phyloP scores from a whole-genome alignment of 108 stramenopile species.

The Fragilaria radians region DNA sequence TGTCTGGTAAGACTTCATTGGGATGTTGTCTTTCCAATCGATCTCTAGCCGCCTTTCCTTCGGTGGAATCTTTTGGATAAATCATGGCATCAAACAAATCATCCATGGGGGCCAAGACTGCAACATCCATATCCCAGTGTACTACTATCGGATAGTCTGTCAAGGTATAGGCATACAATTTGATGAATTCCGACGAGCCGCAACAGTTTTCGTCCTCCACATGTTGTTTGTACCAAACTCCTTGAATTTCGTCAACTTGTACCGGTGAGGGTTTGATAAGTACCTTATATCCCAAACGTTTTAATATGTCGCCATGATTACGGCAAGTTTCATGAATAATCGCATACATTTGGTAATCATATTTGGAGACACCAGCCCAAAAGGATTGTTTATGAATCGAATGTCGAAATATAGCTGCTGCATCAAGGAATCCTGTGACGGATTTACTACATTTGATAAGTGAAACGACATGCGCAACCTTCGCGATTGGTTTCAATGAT shows the following conservation, averaged over 20 bases:
- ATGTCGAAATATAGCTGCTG: conserved; percentile 53
- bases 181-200: conserved; percentile 24
- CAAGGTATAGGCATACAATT: conserved; percentile 12
- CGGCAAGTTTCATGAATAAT: conserved; percentile 50
- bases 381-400: conserved; percentile 63
- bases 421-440: conserved; percentile 50
- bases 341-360: conserved; percentile 60
- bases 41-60: conserved; percentile 29
- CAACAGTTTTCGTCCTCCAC: conserved; percentile 11
- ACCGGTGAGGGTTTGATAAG: conserved; percentile 54
- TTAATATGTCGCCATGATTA: conserved; percentile 9
- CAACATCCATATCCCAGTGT: conserved; percentile 57
- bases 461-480: conserved; percentile 43
- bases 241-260: conserved; percentile 35
- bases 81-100: conserved; percentile 69
- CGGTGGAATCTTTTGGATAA: conserved; percentile 13
- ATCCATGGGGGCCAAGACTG: conserved; percentile 55
- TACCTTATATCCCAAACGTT: conserved; percentile 47
- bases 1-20: conserved; percentile 31
- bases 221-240: background rate
- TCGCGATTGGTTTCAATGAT: conserved; percentile 1
- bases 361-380: conserved; percentile 10
- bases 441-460: conserved; percentile 58
- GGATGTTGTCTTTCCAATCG: conserved; percentile 45
- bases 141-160: conserved; percentile 34